Evolutionary conservation across 2,329 filamentous ascomycete genomes (phyloP), one percentile per base, ranked within the genome.

Genomic region (Botrytis hyacinthi): DNA sequence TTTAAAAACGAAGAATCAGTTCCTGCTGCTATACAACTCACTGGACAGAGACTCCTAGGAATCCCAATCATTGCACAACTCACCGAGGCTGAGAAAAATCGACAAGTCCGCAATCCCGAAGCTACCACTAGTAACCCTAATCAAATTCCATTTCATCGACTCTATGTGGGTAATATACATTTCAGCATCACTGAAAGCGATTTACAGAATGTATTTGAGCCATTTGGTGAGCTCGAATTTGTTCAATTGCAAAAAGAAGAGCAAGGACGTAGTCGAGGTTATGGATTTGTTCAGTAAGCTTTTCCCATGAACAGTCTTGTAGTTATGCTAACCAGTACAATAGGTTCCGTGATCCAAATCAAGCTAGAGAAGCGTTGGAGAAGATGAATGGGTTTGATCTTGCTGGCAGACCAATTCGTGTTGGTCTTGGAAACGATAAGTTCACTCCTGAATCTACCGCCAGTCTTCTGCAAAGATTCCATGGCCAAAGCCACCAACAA

Each of bases 351-450:
- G 93, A 98, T 81, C 94, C 95, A 74, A 90, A 90, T 77, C 91
- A 98, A 83, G 96, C 96, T 81, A 93, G 95, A 81, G 93, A 97
- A 83, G 97, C 96, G 75, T 87, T 99, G 77, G 94, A 98, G 83
- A 97, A 98, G 85, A 98, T 99, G 95, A 99, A 99, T 84, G 95
- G 95, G 77, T 99, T 98, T 85, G 96, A 98, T 84, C 91, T 99
- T 79, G 96, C 96, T 80, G 95, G 95, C 84, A 95, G 96, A 82
- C 94, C 95, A 77, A 98, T 99, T 83, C 94, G 96, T 82, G 97
- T 99, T 83, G 96, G 96, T 84, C 93, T 99, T 86, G 96, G 96
- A 84, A 99, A 98, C 86, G 96, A 99, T 93, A 98, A 98, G 90
- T 98, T 98, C 85, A 98, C 95, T 84, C 93, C 95, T 81, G 96